Conservation (phyloP, 192 early-diverging fungal genomes). For the Rhizophagus sp. region DNA sequence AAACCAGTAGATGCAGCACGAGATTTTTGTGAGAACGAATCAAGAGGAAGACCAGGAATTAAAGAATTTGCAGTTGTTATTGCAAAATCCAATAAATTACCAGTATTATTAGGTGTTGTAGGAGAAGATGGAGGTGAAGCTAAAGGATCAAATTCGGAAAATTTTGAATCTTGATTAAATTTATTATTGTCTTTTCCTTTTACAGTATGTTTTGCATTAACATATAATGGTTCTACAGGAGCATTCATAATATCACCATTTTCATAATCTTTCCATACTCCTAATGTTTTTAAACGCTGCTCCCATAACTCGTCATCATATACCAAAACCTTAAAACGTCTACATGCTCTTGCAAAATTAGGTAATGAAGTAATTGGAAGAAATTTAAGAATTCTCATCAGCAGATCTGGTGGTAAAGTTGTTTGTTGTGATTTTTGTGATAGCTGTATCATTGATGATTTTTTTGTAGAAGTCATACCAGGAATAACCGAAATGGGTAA, state of each 20-base stretch:
- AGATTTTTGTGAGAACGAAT: conserved; percentile 49
- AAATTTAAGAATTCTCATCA: conserved; percentile 47
- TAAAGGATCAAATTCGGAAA: not conserved
- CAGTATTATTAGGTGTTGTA: conserved; percentile 27
- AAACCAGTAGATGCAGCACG: conserved; percentile 50
- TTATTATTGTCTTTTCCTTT: conserved; percentile 36
- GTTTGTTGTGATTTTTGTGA: not conserved
- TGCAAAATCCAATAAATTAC: not conserved
- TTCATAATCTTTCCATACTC: conserved; percentile 45
- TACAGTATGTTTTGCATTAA: conserved; percentile 20
- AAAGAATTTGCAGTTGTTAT: conserved; percentile 31
- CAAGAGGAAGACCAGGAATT: conserved; percentile 49
- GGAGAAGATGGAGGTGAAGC: conserved; percentile 26
- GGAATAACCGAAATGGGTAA: not conserved
- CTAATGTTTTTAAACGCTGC: conserved; percentile 59
- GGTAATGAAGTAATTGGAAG: conserved; percentile 50
- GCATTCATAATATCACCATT: conserved; percentile 9
- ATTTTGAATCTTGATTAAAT: conserved; percentile 15
- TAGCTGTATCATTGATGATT: not conserved
- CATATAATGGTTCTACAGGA: not conserved
- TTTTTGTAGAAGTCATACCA: not conserved
- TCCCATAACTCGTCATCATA: conserved; percentile 80
- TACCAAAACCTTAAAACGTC: conserved; percentile 75
- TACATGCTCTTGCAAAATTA: conserved; percentile 58
- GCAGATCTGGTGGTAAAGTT: conserved; percentile 47